Evolutionary conservation across 116 monocot species (phyloP).

Genomic region (Cymodocea nodosa): DNA sequence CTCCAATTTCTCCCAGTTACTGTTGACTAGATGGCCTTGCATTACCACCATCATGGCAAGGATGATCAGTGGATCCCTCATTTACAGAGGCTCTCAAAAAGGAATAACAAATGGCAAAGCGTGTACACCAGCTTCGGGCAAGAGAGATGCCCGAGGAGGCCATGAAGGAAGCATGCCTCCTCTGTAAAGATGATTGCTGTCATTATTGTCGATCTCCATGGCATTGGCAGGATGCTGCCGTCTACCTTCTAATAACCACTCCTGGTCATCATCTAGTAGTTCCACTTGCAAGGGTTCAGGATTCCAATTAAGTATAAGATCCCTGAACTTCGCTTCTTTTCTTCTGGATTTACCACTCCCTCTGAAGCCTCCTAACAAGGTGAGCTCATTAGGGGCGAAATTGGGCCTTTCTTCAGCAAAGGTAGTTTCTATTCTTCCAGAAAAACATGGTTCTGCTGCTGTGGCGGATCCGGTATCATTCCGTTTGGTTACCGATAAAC

Average conservation of each 20-base stretch:
- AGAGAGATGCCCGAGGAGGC: conserved; percentile 27
- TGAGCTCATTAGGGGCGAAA: background rate
- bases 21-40: background rate
- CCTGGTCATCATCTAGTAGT: conserved; percentile 9
- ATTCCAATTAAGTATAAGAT: conserved; percentile 42
- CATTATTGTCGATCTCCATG: background rate
- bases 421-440: background rate
- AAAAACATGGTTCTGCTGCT: conserved; percentile 2
- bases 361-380: background rate
- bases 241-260: conserved; percentile 31
- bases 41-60: background rate
- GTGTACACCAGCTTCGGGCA: conserved; percentile 29
- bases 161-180: conserved; percentile 2
- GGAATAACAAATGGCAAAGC: conserved; percentile 62
- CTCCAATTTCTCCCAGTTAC: background rate
- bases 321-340: conserved; percentile 20
- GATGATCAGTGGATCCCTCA: background rate
- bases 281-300: conserved; percentile 11
- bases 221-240: background rate
- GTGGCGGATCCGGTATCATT: background rate
- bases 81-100: conserved; percentile 19
- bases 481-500: background rate
- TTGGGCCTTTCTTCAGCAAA: background rate
- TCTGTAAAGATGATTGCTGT: background rate
- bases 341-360: background rate